phyloP scores from a whole-genome alignment of 2,329 filamentous ascomycete genomes.

The Myriosclerotinia scirpicola region DNA sequence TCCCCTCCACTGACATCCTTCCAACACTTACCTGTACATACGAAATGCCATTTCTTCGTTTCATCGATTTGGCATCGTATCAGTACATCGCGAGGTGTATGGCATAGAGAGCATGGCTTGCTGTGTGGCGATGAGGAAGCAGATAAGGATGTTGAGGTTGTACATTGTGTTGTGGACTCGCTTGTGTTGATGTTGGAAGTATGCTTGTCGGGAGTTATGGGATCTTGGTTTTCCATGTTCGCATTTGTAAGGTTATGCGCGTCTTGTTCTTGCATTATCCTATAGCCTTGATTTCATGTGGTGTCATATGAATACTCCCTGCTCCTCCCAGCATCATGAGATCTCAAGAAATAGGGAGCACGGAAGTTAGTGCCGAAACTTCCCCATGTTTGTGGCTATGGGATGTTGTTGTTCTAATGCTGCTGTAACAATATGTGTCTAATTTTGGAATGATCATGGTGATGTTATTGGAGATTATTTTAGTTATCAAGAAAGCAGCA shows the following conservation, averaged over 20 bases:
- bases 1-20: constrained; percentile 11
- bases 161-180: neutral
- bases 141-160: neutral
- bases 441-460: accelerated
- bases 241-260: neutral
- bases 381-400: constrained; percentile 5
- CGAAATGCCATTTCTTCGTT: constrained; percentile 27
- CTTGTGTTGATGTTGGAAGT: neutral
- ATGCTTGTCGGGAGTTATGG: neutral
- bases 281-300: neutral
- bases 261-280: neutral
- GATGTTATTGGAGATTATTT: neutral
- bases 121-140: constrained; percentile 21
- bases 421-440: neutral
- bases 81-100: constrained; percentile 25
- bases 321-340: constrained; percentile 3
- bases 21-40: constrained; percentile 26
- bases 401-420: neutral
- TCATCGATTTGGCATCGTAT: constrained; percentile 29
- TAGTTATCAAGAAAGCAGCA: neutral
- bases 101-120: constrained; percentile 27
- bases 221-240: neutral
- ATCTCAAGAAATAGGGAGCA: neutral
- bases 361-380: constrained; percentile 7
- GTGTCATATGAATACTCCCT: constrained; percentile 1